Evolutionary conservation across 257 asterid genomes (phyloP).

Genomic region (Salvia hispanica): DNA sequence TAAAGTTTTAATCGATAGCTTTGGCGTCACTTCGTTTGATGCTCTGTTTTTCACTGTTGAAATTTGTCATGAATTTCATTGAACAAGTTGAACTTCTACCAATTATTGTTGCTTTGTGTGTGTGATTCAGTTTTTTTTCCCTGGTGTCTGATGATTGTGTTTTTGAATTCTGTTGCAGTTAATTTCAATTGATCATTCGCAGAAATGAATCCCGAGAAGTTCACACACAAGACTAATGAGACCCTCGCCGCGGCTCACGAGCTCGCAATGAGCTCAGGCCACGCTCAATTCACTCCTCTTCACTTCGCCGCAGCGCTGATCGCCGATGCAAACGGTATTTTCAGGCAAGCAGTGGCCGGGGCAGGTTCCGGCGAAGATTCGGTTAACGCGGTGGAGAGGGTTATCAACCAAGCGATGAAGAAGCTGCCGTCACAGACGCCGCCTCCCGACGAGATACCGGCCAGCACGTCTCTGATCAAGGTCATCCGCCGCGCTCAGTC

Average conservation of each 20-base stretch:
- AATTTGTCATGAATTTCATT: not conserved
- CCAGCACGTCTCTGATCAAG: conserved; percentile 63
- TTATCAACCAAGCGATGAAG: conserved; percentile 52
- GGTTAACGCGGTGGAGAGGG: conserved; percentile 50
- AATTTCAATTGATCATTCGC: not conserved
- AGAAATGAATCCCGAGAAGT: conserved; percentile 70
- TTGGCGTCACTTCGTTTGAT: not conserved
- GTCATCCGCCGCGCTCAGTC: conserved; percentile 66
- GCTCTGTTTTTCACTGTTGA: conserved; percentile 12
- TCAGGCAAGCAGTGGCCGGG: conserved; percentile 58
- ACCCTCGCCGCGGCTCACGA: conserved; percentile 65
- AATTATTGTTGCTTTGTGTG: too few species aligned
- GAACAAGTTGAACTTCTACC: too few species aligned
- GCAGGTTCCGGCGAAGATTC: conserved; percentile 59
- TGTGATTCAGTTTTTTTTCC: not conserved
- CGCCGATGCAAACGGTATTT: conserved; percentile 54
- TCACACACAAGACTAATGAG: conserved; percentile 76
- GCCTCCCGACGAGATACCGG: conserved; percentile 63
- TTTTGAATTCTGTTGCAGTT: conserved; percentile 22
- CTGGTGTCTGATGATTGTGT: not conserved
- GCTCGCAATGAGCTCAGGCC: conserved; percentile 59
- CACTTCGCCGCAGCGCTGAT: conserved; percentile 59
- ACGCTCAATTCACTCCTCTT: conserved; percentile 71
- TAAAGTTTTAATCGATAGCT: not conserved
- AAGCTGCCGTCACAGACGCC: conserved; percentile 63